These are phyloP conservation scores for Paecilomyces formosus DNA, from an alignment of 2,329 filamentous ascomycete species.

Conservation along the genomic window DNA sequence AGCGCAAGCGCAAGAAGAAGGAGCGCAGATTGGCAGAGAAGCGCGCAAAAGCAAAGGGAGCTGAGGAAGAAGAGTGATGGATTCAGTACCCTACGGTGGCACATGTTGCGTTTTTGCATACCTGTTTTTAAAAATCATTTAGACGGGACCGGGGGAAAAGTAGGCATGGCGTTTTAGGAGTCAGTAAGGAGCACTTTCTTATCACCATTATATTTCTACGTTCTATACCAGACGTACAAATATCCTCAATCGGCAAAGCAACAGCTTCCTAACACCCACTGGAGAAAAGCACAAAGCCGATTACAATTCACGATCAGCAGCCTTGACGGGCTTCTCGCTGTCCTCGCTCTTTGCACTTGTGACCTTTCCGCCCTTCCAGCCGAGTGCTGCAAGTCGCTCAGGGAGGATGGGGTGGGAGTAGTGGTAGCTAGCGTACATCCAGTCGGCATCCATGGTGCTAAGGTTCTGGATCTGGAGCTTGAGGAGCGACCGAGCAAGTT, in stretches of 20 bases:
- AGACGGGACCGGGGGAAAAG: background rate
- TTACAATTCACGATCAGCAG: conserved; percentile 70
- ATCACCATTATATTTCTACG: conserved; percentile 6
- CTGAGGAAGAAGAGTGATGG: conserved; percentile 15
- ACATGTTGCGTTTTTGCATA: background rate
- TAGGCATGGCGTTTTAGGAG: conserved; percentile 15
- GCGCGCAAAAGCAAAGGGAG: conserved; percentile 25
- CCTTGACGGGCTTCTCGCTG: conserved; percentile 56
- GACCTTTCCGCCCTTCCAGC: conserved; percentile 62
- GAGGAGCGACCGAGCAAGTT: conserved; percentile 82
- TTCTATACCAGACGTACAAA: background rate
- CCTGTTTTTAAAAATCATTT: background rate
- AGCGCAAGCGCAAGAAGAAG: conserved; percentile 50
- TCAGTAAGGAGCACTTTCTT: conserved; percentile 14
- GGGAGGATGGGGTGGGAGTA: conserved; percentile 96
- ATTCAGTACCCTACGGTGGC: background rate
- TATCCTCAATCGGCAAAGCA: background rate
- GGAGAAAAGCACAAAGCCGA: conserved; percentile 3
- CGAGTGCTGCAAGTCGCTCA: conserved; percentile 83
- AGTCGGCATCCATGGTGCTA: conserved; percentile 97
- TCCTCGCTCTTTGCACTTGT: conserved; percentile 45
- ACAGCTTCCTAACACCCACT: background rate
- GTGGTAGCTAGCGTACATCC: conserved; percentile 97
- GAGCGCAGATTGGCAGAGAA: conserved; percentile 41
- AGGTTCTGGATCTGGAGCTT: conserved; percentile 98